Conservation (phyloP, 2,329 filamentous ascomycete genomes). For the Colletotrichum lini region DNA sequence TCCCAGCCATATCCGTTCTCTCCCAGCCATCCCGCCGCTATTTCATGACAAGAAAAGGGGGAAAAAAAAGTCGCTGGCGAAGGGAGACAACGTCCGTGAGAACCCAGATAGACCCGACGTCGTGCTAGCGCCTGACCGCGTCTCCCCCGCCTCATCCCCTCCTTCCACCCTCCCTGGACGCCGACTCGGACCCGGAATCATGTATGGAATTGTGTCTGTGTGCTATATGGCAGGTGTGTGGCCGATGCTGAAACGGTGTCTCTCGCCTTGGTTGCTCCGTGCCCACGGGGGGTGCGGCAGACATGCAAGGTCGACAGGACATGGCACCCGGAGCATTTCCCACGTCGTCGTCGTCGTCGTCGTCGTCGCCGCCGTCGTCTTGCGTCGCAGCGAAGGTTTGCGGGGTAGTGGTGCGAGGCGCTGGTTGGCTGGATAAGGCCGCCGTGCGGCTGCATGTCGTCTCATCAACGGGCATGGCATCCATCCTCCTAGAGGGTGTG, state of each 20-base stretch:
- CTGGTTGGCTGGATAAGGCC: conserved; percentile 20
- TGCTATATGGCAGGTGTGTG: not conserved
- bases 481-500: not conserved
- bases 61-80: too few relatives aligned
- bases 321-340: conserved; percentile 15
- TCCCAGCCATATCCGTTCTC: not conserved
- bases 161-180: too few relatives aligned
- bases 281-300: conserved; percentile 21
- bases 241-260: conserved; percentile 38
- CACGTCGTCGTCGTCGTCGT: conserved; percentile 14
- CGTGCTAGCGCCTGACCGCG: conserved; percentile 23
- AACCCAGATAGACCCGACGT: conserved; percentile 9
- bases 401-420: conserved; percentile 27
- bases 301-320: conserved; percentile 18
- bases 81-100: conserved; percentile 16
- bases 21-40: not conserved
- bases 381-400: conserved; percentile 29
- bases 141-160: conserved; percentile 29
- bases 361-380: not conserved
- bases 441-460: conserved; percentile 23
- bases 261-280: conserved; percentile 20
- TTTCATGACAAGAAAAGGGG: too few relatives aligned
- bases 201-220: not conserved
- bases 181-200: too few relatives aligned
- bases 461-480: conserved; percentile 39